Evolutionary conservation across 192 early-diverging fungal species (phyloP), one percentile per base, ranked within the genome.

Genomic region (Backusella luteola): DNA sequence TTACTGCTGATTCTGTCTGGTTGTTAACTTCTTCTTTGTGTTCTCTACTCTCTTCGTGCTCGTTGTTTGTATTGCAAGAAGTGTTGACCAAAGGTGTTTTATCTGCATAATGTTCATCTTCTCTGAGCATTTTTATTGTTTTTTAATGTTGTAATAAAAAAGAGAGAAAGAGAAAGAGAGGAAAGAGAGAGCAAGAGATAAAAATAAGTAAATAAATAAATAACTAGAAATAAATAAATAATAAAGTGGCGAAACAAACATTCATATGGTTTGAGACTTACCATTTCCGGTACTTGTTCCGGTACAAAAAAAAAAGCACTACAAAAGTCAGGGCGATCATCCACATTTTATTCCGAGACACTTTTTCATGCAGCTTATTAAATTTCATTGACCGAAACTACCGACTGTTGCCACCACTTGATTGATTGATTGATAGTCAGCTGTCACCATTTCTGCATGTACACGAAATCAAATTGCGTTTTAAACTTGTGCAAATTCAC

Each of bases 231-330:
- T 14, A 29, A 21, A 26, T 59, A 59, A 63, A 63, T 63, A 63
- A 63, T 63, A 63, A 63, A 63, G 56, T 63, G 56, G 56, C 56
- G 56, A 63, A 63, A 63, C 56, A 63, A 63, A 63, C 56, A 63
- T 63, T 63, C 23, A 63, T 49, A 49, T 29, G 56, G 26, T 63
- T 63, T 63, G 56, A 63, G 26, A 63, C 56, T 63, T 63, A 63
- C 56, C 56, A 29, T 63, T 63, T 63, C 56, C 56, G 56, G 56
- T 63, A 63, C 56, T 63, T 63, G 56, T 63, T 29, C 56, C 56
- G 56, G 56, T 26, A 49, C 26, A 29, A 63, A 63, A 29, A 52
- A 1, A 49, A 19, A 53, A 7, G 11, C 23, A 63, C 21, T 26
- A 63, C 56, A 63, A 63, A 63, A 63, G 26, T 29, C 56, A 63